A percentile compares a stretch with the other conserved stretches of the same genome.
These are phyloP conservation scores for Bimuria novae-zelandiae DNA, from an alignment of 2,329 filamentous ascomycete species.

Conservation along the genomic window DNA sequence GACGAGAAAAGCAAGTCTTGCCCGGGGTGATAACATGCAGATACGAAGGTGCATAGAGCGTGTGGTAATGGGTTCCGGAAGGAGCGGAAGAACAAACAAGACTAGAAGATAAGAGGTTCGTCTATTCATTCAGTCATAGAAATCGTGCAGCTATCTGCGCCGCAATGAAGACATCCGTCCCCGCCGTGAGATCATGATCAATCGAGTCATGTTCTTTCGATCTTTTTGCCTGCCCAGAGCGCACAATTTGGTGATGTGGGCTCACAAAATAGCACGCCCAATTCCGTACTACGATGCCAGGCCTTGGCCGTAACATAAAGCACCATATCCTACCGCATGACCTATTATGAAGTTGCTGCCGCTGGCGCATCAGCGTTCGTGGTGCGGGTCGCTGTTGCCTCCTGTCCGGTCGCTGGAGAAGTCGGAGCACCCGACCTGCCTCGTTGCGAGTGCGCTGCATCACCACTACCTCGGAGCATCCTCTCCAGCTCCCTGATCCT, in stretches of 20 bases:
- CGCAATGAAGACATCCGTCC: background rate
- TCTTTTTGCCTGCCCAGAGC: no score
- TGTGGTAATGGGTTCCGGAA: no score
- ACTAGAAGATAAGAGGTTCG: background rate
- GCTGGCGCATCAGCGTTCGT: conserved; percentile 5
- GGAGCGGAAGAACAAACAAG: no score
- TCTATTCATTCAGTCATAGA: conserved; percentile 6
- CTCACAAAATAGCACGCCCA: background rate
- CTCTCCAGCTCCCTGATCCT: conserved; percentile 54
- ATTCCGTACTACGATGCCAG: conserved; percentile 12
- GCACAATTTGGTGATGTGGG: background rate
- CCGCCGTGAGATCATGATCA: conserved; percentile 11
- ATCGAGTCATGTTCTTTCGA: no score
- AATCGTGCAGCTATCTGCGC: background rate
- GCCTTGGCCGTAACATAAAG: conserved; percentile 15
- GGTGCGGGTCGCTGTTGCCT: conserved; percentile 3
- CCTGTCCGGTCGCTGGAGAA: background rate
- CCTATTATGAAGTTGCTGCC: conserved; percentile 1
- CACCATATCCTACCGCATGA: conserved; percentile 13
- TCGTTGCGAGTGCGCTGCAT: conserved; percentile 31
- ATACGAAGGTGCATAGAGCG: no score
- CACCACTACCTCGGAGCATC: conserved; percentile 35
- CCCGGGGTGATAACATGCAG: no score
- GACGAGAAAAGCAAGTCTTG: no score
- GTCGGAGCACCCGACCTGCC: conserved; percentile 35